phyloP scores from a whole-genome alignment of 2,329 filamentous ascomycete species.

The Domatiomyces catenatus region DNA sequence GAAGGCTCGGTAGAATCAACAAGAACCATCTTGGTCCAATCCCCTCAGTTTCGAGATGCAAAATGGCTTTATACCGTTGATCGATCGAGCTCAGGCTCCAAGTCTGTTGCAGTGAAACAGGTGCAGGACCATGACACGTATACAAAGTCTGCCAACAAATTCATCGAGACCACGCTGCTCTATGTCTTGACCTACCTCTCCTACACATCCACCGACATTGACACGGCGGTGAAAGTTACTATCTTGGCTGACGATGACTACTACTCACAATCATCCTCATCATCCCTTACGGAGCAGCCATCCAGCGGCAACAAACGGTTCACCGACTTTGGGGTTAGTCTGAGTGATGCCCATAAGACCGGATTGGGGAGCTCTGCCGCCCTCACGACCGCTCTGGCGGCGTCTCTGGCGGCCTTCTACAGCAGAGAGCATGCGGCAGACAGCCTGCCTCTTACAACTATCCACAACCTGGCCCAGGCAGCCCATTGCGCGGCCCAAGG shows the following conservation, averaged over 20 bases:
- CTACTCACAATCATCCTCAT: conserved; percentile 56
- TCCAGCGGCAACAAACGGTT: conserved; percentile 37
- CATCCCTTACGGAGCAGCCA: conserved; percentile 5
- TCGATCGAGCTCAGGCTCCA: conserved; percentile 54
- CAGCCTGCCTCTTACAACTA: conserved; percentile 21
- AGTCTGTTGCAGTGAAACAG: conserved; percentile 60
- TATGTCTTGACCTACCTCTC: conserved; percentile 72
- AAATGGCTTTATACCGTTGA: conserved; percentile 78
- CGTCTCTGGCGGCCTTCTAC: conserved; percentile 51
- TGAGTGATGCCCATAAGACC: conserved; percentile 78
- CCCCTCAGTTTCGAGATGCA: conserved; percentile 78
- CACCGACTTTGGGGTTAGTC: conserved; percentile 58
- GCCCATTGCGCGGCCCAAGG: conserved; percentile 92
- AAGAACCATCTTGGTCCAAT: conserved; percentile 56
- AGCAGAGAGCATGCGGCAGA: too few relatives aligned
- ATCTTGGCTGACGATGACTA: conserved; percentile 94
- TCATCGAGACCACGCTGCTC: conserved; percentile 79
- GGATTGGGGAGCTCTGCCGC: conserved; percentile 90
- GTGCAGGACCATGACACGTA: conserved; percentile 16
- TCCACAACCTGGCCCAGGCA: conserved; percentile 84
- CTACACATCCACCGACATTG: conserved; percentile 35
- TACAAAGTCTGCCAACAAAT: conserved; percentile 47
- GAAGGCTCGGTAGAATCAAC: conserved; percentile 10
- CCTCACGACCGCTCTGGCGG: conserved; percentile 74
- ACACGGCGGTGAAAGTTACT: conserved; percentile 58